Evolutionary conservation across 441 rosid species (phyloP).

Genomic region (Brassica balearica): DNA sequence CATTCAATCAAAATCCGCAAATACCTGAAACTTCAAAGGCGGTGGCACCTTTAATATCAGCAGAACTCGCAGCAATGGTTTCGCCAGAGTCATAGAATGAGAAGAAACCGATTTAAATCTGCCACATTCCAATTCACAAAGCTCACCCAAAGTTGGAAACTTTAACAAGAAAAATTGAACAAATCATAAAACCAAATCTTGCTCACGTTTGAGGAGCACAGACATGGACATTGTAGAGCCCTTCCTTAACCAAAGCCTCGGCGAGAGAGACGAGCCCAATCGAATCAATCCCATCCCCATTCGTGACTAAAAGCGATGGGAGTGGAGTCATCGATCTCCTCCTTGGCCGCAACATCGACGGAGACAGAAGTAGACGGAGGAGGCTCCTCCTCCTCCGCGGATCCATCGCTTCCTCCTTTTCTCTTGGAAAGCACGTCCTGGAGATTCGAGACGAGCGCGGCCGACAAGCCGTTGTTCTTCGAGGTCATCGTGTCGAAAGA

Average conservation of each 20-base stretch:
- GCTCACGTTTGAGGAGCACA: constrained; percentile 96
- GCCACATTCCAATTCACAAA: no score
- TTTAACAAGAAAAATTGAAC: constrained; percentile 4
- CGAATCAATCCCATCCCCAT: constrained; percentile 91
- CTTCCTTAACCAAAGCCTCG: constrained; percentile 78
- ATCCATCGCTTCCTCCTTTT: constrained; percentile 47
- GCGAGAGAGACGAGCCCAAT: constrained; percentile 87
- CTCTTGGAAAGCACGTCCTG: constrained; percentile 77
- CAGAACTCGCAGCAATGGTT: constrained; percentile 77
- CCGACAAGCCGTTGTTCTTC: constrained; percentile 71
- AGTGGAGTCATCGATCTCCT: constrained; percentile 54
- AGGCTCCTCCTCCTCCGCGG: constrained; percentile 43
- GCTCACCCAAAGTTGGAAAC: constrained; percentile 8
- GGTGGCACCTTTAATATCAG: constrained; percentile 67
- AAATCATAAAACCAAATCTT: constrained; percentile 1
- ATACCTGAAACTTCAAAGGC: constrained; percentile 60
- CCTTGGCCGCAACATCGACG: constrained; percentile 2
- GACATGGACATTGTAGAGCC: constrained; percentile 86
- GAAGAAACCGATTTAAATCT: constrained; percentile 54
- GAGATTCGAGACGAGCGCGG: constrained; percentile 84
- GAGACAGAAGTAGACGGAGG: constrained; percentile 64
- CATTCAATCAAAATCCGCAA: no score
- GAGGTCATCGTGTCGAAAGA: constrained; percentile 44
- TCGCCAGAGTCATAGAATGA: constrained; percentile 84
- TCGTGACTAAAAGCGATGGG: constrained; percentile 88